phyloP scores from a whole-genome alignment of 2,329 filamentous ascomycete species.

The Exophiala calicioides region DNA sequence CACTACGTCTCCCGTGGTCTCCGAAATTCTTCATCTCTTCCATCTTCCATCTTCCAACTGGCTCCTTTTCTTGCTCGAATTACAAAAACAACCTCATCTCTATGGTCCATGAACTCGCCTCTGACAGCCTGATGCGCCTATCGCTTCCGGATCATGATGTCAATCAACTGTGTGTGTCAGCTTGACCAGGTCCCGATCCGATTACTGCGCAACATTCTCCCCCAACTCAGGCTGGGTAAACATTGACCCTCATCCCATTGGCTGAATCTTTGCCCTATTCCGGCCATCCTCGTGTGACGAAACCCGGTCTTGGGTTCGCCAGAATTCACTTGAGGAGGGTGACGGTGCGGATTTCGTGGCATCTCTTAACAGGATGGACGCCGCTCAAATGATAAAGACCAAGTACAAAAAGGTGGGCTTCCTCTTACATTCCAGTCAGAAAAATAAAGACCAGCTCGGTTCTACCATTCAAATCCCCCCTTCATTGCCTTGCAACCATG shows the following conservation, averaged over 20 bases:
- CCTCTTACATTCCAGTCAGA: neutral
- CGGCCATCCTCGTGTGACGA: neutral
- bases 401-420: neutral
- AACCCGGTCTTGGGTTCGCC: neutral
- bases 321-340: neutral
- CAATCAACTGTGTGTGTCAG: neutral
- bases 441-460: neutral
- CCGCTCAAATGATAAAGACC: neutral
- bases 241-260: conserved; percentile 11
- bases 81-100: no score
- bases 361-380: no score
- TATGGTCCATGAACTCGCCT: no score
- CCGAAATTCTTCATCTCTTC: no score
- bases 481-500: conserved; percentile 7
- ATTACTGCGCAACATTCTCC: conserved; percentile 14
- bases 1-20: no score
- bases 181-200: neutral
- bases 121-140: neutral
- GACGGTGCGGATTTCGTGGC: neutral
- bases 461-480: neutral
- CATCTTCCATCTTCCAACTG: no score
- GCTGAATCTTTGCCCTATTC: conserved; percentile 15
- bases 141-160: no score
- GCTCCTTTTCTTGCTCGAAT: no score
- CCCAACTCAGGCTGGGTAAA: conserved; percentile 15